Evolutionary conservation across 352 stramenopile species (phyloP), one percentile per base, ranked within the genome.

Genomic region (Globisporangium paroecandrum): DNA sequence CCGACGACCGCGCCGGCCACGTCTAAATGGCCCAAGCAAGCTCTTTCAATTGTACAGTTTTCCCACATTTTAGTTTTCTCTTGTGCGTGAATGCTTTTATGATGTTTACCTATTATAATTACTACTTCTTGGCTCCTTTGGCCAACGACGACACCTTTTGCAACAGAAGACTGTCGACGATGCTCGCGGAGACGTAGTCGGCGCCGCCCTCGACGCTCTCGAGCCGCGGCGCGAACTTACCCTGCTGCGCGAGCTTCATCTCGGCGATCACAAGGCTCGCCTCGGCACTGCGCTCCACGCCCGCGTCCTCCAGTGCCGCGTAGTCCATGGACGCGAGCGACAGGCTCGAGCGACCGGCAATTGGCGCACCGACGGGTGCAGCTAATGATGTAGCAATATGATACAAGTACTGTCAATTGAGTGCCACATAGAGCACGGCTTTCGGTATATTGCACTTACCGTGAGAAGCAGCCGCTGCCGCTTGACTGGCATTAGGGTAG

Each of bases 121-220:
- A 67, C 61, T 61, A 25, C 22, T 38, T 57, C 24, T 57, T 68
- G 36, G 25, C 7, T 32, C 29, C 29, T 32, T 66, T 51, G 15
- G 29, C 34, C 36, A 13, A 25, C 38, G 70, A 68, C 38, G 70
- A 68, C 51, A 74, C 59, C 62, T 76, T 61, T 36, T 90, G 73
- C 4, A 93, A 74, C 43, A 93, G 63, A 41, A 93, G 68, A 51
- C 82, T 93, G 69, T 91, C 85, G 67, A 93, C 84, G 51, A 93
- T 89, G 58, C 83, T 92, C 10, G 85, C 77, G 2, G 85, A 83
- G n/a, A 93, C 82, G 64, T 93, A 93, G 75, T 93, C 85, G 3
- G 85, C 85, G 24, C 85, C 85, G 64, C 85, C 85, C 63, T 93
- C 85, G 43, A 89, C 70, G 60, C 71, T 85, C 71, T 93, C 85